Conservation (phyloP, 257 asterid genomes). For the Ilex asprella region DNA sequence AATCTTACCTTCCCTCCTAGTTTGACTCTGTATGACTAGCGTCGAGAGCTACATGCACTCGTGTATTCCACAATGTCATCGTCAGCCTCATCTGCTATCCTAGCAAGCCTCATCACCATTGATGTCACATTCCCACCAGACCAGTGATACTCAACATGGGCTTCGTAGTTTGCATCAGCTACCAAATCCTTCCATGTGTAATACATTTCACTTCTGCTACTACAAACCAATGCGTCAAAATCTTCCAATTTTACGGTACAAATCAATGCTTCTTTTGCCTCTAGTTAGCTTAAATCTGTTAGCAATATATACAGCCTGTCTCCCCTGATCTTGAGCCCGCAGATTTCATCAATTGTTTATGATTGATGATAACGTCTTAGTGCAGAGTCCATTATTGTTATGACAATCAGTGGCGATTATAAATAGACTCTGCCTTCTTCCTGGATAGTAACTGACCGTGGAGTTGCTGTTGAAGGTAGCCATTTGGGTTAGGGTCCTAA, state of each 20-base stretch:
- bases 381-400: constrained; percentile 28
- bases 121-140: constrained; percentile 51
- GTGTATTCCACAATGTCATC: constrained; percentile 33
- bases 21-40: constrained; percentile 50
- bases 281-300: constrained; percentile 44
- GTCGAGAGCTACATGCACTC: constrained; percentile 38
- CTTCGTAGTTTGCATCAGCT: constrained; percentile 48
- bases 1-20: constrained; percentile 45
- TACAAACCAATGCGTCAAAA: constrained; percentile 54
- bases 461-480: constrained; percentile 25
- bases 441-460: constrained; percentile 35
- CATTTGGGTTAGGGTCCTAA: constrained; percentile 38
- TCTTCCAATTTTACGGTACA: constrained; percentile 31
- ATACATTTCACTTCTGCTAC: constrained; percentile 60
- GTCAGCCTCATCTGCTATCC: constrained; percentile 30
- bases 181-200: constrained; percentile 56
- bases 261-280: constrained; percentile 39
- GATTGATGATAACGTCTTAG: constrained; percentile 33
- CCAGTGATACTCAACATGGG: constrained; percentile 58
- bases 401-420: constrained; percentile 56
- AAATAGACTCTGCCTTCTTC: constrained; percentile 51
- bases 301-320: constrained; percentile 46
- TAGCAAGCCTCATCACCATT: constrained; percentile 38
- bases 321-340: constrained; percentile 31
- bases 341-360: constrained; percentile 50